phyloP scores from a whole-genome alignment of 1,284 basidiomycete species.

The Mycena sp. region DNA sequence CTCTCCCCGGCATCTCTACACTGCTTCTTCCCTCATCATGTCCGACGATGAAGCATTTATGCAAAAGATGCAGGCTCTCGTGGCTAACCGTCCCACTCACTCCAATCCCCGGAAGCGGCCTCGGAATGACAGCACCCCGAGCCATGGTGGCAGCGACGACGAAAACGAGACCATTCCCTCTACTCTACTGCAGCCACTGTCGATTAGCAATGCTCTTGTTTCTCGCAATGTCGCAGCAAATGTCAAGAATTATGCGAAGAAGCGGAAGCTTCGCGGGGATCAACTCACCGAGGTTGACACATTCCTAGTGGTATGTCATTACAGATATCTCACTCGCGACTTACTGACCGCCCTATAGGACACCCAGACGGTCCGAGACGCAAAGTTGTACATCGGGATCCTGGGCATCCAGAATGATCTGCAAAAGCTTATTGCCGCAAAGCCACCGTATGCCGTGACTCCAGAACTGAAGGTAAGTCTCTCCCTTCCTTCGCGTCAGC shows the following conservation, averaged over 20 bases:
- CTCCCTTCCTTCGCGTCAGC: neutral
- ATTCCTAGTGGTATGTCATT: neutral
- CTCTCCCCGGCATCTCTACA: no score
- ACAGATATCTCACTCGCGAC: neutral
- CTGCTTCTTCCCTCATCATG: neutral
- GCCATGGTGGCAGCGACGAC: neutral
- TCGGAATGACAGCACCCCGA: no score
- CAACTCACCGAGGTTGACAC: neutral
- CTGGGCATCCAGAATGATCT: neutral
- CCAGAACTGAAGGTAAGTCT: neutral
- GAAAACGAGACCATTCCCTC: neutral
- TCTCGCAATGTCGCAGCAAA: neutral
- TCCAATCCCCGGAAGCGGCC: no score
- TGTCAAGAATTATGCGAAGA: no score
- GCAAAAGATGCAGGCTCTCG: no score
- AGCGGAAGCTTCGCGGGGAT: conserved; percentile 1
- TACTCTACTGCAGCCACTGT: neutral
- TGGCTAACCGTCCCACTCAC: no score
- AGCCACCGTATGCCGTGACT: neutral
- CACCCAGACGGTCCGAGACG: neutral
- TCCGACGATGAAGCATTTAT: no score
- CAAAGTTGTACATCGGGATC: neutral
- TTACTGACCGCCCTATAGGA: neutral
- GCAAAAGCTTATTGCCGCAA: neutral
- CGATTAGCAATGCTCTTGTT: neutral